Percentiles rank a stretch among this genome's conserved stretches.
phyloP scores from a whole-genome alignment of 331 rosid genomes.

The Prunus yedoensis region DNA sequence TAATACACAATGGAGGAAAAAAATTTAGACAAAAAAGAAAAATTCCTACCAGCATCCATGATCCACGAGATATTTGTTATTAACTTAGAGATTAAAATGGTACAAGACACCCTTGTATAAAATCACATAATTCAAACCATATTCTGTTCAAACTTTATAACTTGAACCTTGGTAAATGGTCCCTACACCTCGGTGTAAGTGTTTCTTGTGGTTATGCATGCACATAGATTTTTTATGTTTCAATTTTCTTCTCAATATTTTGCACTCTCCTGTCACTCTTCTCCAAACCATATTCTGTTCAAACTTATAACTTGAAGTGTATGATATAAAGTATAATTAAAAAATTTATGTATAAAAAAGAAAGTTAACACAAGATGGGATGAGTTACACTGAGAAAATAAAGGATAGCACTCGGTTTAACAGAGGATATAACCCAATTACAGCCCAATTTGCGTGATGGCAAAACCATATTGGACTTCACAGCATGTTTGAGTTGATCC shows the following conservation, averaged over 20 bases:
- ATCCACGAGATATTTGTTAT: neutral
- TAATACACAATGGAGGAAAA: neutral
- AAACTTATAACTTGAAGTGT: neutral
- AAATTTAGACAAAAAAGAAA: neutral
- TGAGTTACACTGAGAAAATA: neutral
- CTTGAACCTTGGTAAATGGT: neutral
- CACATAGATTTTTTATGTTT: neutral
- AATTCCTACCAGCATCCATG: neutral
- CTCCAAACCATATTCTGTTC: neutral
- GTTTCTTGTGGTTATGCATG: neutral
- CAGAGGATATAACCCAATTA: neutral
- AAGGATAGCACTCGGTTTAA: neutral
- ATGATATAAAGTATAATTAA: neutral
- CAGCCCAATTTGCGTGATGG: neutral
- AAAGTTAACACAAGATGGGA: neutral
- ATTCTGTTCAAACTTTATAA: neutral
- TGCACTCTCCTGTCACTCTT: neutral
- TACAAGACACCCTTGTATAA: neutral
- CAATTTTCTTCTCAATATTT: neutral
- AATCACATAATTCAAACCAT: neutral
- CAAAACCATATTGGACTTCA: neutral
- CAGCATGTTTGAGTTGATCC: neutral
- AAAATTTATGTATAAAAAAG: neutral
- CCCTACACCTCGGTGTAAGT: neutral
- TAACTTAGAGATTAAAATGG: neutral